These are phyloP conservation scores for Eucalyptus erythrocorys DNA, from an alignment of 345 rosid species.

Conservation along the genomic window DNA sequence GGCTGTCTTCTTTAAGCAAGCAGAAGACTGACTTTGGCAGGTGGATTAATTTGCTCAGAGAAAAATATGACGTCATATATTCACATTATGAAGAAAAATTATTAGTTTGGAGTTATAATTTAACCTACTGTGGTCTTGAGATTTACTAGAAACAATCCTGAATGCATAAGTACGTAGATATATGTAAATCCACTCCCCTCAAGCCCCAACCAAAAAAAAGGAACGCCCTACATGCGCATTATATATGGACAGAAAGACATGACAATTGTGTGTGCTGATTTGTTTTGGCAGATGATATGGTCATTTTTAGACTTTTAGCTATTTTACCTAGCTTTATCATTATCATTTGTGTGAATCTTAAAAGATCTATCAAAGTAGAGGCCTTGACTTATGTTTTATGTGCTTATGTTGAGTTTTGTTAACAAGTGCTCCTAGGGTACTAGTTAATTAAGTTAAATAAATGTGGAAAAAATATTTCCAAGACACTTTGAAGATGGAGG, in stretches of 20 bases:
- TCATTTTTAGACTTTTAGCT: neutral
- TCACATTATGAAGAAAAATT: neutral
- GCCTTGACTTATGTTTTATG: neutral
- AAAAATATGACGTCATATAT: neutral
- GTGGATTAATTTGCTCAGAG: neutral
- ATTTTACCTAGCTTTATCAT: neutral
- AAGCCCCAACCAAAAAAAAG: neutral
- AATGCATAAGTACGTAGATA: neutral
- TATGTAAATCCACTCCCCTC: neutral
- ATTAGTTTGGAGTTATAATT: neutral
- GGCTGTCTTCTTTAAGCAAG: neutral
- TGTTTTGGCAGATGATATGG: neutral
- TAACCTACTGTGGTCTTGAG: neutral
- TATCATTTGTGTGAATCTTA: neutral
- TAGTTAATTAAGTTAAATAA: neutral
- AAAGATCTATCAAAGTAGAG: neutral
- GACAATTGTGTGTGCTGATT: neutral
- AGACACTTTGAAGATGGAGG: neutral
- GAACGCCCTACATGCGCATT: neutral
- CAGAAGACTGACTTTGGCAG: neutral
- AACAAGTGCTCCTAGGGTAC: neutral
- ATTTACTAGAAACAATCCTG: neutral
- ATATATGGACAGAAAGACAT: neutral
- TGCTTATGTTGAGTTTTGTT: neutral
- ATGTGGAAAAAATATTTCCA: neutral